phyloP scores from a whole-genome alignment of 2,329 filamentous ascomycete genomes.

The Aspergillus terreus region DNA sequence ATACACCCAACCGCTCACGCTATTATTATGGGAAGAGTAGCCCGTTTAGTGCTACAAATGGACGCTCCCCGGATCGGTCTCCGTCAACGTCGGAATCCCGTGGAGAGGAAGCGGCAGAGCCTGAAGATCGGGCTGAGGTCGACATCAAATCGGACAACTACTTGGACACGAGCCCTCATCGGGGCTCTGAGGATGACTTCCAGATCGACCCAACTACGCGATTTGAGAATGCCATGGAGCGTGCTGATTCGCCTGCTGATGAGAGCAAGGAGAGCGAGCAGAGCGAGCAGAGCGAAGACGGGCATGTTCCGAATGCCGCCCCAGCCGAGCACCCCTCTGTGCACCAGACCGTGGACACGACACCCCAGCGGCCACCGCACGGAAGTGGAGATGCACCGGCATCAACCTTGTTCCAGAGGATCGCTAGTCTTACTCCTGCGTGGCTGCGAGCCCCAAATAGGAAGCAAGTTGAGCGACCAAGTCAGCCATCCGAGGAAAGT shows the following conservation, averaged over 20 bases:
- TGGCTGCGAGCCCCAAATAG: constrained; percentile 32
- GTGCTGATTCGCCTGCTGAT: constrained; percentile 8
- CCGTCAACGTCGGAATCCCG: constrained; percentile 12
- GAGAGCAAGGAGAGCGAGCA: background rate
- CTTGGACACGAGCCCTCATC: constrained; percentile 24
- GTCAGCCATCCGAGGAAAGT: constrained; percentile 9
- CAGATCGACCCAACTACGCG: constrained; percentile 22
- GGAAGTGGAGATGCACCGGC: constrained; percentile 17
- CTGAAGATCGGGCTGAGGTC: constrained; percentile 17
- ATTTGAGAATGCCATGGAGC: constrained; percentile 15
- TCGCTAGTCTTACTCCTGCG: constrained; percentile 31
- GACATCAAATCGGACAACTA: constrained; percentile 20
- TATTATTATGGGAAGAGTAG: constrained; percentile 35
- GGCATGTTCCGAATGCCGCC: constrained; percentile 12
- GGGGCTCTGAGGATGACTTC: constrained; percentile 19
- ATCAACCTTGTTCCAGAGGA: constrained; percentile 37
- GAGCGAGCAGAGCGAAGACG: constrained; percentile 3
- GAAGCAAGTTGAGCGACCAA: constrained; percentile 14
- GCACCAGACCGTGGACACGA: constrained; percentile 16
- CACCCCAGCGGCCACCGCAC: constrained; percentile 18
- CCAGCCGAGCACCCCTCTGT: constrained; percentile 12
- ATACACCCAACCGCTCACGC: constrained; percentile 35
- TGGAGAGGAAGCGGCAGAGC: constrained; percentile 8
- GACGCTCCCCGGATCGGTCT: constrained; percentile 12
- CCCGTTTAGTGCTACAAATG: constrained; percentile 21